phyloP scores from a whole-genome alignment of 2,329 filamentous ascomycete species.

The Neonectria magnoliae region DNA sequence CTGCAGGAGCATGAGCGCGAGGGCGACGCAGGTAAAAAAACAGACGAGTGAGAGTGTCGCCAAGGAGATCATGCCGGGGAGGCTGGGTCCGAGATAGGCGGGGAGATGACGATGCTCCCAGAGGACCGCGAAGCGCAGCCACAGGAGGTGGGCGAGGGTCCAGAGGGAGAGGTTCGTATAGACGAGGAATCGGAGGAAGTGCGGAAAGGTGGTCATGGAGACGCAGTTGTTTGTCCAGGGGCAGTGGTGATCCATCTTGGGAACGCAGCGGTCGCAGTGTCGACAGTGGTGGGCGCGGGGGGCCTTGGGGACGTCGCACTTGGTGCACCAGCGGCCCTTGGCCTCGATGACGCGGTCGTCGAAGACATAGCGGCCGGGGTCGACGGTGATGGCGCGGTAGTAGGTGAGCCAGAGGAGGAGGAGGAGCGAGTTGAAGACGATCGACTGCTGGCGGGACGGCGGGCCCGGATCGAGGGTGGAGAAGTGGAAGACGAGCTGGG shows the following conservation, averaged over 20 bases:
- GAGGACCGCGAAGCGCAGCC: slow-evolving; percentile 65
- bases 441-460: slow-evolving; percentile 64
- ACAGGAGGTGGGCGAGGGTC: slow-evolving; percentile 69
- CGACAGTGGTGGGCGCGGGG: slow-evolving; percentile 85
- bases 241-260: slow-evolving; percentile 88
- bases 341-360: slow-evolving; percentile 48
- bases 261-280: slow-evolving; percentile 77
- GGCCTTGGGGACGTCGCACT: slow-evolving; percentile 79
- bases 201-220: slow-evolving; percentile 81
- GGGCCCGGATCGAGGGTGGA: slow-evolving; percentile 68
- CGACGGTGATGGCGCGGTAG: slow-evolving; percentile 66
- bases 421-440: slow-evolving; percentile 74
- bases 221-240: slow-evolving; percentile 89
- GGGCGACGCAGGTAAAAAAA: slow-evolving; percentile 67
- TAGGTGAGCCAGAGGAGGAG: slow-evolving; percentile 75
- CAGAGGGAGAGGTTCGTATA: slow-evolving; percentile 75
- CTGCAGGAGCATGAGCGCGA: slow-evolving; percentile 72
- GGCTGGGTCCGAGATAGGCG: slow-evolving; percentile 76
- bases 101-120: slow-evolving; percentile 75
- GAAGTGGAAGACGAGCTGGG: slow-evolving; percentile 75
- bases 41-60: slow-evolving; percentile 68
- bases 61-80: slow-evolving; percentile 67
- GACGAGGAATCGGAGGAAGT: slow-evolving; percentile 82
- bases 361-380: slow-evolving; percentile 66
- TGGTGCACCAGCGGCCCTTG: slow-evolving; percentile 73